Percentiles rank a stretch among this genome's conserved stretches.
Evolutionary conservation across 1,284 basidiomycete species (phyloP).

Genomic region (Somion occarium): DNA sequence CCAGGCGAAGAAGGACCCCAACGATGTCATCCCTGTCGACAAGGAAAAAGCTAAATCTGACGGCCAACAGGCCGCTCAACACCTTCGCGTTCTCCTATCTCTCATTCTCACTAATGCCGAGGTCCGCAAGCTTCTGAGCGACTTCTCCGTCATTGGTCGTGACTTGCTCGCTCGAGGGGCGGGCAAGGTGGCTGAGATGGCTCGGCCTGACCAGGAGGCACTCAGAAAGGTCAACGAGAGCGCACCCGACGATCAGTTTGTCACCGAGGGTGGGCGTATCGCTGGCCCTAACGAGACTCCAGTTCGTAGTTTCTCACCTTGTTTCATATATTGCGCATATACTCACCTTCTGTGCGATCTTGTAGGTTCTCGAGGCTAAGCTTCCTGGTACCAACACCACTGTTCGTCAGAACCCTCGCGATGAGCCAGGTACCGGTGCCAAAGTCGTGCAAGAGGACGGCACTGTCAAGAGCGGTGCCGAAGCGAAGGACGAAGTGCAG

Average conservation of each 20-base stretch:
- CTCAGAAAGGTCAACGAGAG: constrained; percentile 69
- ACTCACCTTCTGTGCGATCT: neutral
- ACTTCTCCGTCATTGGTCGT: constrained; percentile 80
- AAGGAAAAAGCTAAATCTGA: constrained; percentile 57
- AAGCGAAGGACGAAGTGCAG: constrained; percentile 20
- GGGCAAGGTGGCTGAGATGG: constrained; percentile 64
- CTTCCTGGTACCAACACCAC: constrained; percentile 40
- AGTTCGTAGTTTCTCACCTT: constrained; percentile 13
- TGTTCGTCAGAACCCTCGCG: constrained; percentile 43
- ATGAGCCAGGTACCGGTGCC: constrained; percentile 24
- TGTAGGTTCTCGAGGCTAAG: constrained; percentile 41
- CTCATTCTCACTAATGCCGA: constrained; percentile 90
- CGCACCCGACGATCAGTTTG: constrained; percentile 59
- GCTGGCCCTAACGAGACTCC: constrained; percentile 29
- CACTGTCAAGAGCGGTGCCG: constrained; percentile 30
- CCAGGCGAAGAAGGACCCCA: constrained; percentile 38
- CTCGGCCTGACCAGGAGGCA: constrained; percentile 65
- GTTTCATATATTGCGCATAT: neutral
- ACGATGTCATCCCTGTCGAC: constrained; percentile 45
- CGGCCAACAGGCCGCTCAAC: constrained; percentile 61
- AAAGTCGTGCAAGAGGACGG: constrained; percentile 28
- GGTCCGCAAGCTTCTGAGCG: constrained; percentile 83
- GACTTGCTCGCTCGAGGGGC: constrained; percentile 82
- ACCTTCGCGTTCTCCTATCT: constrained; percentile 81
- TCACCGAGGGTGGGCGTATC: constrained; percentile 43